Conservation (phyloP, 108 stramenopile species). For the Cyclotella cryptica region DNA sequence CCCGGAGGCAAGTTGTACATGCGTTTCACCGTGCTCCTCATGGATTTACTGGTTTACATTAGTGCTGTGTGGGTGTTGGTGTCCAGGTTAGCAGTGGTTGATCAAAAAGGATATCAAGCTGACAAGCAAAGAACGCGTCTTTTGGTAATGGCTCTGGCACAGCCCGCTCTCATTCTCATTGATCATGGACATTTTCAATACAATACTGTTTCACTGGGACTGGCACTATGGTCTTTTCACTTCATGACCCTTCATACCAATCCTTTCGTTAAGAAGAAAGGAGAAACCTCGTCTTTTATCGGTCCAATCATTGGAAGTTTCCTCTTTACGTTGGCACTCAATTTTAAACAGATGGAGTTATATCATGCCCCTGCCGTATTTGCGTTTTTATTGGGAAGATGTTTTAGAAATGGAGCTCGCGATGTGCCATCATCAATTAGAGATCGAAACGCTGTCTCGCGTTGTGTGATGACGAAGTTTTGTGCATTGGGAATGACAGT, state of each 20-base stretch:
- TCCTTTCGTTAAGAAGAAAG: constrained; percentile 5
- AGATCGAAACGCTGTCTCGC: background rate
- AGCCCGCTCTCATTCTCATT: constrained; percentile 88
- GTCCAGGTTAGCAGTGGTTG: constrained; percentile 2
- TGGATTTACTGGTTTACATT: constrained; percentile 71
- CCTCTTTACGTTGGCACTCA: constrained; percentile 88
- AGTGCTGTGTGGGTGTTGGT: constrained; percentile 58
- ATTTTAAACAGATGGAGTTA: constrained; percentile 97
- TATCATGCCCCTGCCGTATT: constrained; percentile 95
- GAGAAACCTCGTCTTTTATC: constrained; percentile 23
- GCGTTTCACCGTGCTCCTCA: constrained; percentile 73
- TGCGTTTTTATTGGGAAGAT: constrained; percentile 84
- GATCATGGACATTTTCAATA: constrained; percentile 99
- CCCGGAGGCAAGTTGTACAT: constrained; percentile 81
- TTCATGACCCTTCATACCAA: constrained; percentile 54
- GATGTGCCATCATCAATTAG: background rate
- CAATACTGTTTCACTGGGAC: constrained; percentile 90
- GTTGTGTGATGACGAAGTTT: constrained; percentile 27
- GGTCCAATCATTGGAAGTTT: constrained; percentile 70
- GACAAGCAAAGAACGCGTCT: background rate
- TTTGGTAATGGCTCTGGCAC: constrained; percentile 55
- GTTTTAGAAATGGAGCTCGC: constrained; percentile 27
- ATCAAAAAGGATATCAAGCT: background rate
- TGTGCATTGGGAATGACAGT: constrained; percentile 78
- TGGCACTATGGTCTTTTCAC: constrained; percentile 77